phyloP scores from a whole-genome alignment of 2,329 filamentous ascomycete species.

The Paecilomyces formosus region DNA sequence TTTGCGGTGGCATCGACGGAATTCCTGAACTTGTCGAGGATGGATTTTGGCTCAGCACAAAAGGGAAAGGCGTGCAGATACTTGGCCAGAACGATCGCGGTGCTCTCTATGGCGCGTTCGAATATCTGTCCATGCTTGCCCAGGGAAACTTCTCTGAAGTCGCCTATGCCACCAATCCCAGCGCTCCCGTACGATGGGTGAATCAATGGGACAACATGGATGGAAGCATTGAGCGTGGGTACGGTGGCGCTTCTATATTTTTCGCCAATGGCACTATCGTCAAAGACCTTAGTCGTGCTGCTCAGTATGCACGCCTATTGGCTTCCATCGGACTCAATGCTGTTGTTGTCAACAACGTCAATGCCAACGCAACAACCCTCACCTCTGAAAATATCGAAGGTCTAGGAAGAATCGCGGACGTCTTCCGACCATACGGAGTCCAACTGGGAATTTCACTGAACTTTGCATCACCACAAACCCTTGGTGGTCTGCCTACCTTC shows the following conservation, averaged over 20 bases:
- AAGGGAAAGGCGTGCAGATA: conserved; percentile 45
- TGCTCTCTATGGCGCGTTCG: conserved; percentile 61
- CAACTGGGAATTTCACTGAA: conserved; percentile 60
- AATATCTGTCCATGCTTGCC: conserved; percentile 59
- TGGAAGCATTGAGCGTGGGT: conserved; percentile 60
- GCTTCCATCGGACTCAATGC: conserved; percentile 61
- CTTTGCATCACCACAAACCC: conserved; percentile 56
- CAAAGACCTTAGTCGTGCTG: conserved; percentile 53
- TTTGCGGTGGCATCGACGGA: conserved; percentile 10
- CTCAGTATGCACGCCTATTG: conserved; percentile 58
- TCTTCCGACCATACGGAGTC: conserved; percentile 60
- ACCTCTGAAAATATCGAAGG: conserved; percentile 53
- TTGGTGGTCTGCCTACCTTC: conserved; percentile 53
- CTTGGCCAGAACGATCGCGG: conserved; percentile 60
- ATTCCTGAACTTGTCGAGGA: conserved; percentile 24
- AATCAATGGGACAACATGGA: conserved; percentile 70
- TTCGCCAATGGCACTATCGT: conserved; percentile 51
- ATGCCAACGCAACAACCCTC: conserved; percentile 55
- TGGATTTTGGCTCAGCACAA: conserved; percentile 54
- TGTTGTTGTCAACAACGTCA: conserved; percentile 64
- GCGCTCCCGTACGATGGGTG: conserved; percentile 58
- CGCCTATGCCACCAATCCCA: conserved; percentile 47
- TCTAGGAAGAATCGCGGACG: conserved; percentile 55
- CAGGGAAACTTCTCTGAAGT: conserved; percentile 49
- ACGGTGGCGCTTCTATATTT: conserved; percentile 61